phyloP scores from a whole-genome alignment of 108 stramenopile genomes.

The Pseudonitzschia multistriata region DNA sequence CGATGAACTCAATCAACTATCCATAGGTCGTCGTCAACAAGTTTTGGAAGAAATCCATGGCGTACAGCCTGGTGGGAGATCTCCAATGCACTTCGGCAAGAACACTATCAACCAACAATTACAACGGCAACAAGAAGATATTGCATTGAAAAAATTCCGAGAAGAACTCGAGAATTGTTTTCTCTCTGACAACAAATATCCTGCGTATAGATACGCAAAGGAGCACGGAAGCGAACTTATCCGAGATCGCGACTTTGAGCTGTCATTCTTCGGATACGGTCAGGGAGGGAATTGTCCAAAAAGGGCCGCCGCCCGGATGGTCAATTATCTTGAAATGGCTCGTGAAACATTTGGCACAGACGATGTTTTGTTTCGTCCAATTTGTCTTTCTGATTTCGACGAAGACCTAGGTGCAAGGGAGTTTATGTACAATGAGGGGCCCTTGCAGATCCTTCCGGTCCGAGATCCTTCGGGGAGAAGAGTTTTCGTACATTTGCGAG shows the following conservation, averaged over 20 bases:
- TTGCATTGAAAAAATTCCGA: background rate
- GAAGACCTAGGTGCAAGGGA: background rate
- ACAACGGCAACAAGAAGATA: background rate
- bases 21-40: slow-evolving; percentile 19
- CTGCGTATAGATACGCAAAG: slow-evolving; percentile 13
- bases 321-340: background rate
- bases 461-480: slow-evolving; percentile 30
- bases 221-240: background rate
- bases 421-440: background rate
- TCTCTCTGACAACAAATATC: background rate
- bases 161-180: background rate
- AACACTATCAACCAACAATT: background rate
- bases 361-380: slow-evolving; percentile 4
- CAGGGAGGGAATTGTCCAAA: background rate
- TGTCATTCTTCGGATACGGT: background rate
- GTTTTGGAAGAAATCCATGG: slow-evolving; percentile 36
- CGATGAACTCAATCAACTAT: slow-evolving; percentile 26
- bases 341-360: slow-evolving; percentile 1
- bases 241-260: slow-evolving; percentile 8
- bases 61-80: background rate
- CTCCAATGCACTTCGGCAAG: background rate
- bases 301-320: background rate
- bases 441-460: slow-evolving; percentile 24
- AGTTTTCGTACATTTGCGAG: slow-evolving; percentile 12
- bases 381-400: background rate